Evolutionary conservation across 2,329 filamentous ascomycete species (phyloP).

Genomic region (Nigrospora oryzae): DNA sequence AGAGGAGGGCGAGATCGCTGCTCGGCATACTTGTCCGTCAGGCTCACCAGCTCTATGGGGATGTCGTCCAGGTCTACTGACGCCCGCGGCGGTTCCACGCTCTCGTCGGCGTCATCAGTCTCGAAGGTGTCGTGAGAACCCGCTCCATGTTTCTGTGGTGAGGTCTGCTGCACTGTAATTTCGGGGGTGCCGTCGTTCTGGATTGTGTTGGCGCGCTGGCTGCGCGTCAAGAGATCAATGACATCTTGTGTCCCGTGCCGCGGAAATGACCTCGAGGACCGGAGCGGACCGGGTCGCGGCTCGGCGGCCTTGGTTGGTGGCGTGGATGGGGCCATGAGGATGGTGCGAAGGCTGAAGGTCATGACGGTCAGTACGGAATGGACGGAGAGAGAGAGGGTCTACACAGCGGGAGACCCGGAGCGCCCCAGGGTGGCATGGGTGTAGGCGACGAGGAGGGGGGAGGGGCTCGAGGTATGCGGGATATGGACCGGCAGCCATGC

Average conservation of each 20-base stretch:
- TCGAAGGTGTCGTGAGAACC: constrained; percentile 41
- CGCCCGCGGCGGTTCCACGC: constrained; percentile 35
- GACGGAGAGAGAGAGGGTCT: too few species aligned
- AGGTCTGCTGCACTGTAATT: constrained; percentile 11
- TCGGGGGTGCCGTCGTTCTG: constrained; percentile 27
- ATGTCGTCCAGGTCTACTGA: constrained; percentile 78
- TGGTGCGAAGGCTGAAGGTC: constrained; percentile 1
- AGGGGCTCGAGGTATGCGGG: too few species aligned
- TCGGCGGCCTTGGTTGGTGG: constrained; percentile 13
- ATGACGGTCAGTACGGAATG: neutral
- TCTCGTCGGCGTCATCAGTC: constrained; percentile 34
- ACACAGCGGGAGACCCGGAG: too few species aligned
- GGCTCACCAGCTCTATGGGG: constrained; percentile 84
- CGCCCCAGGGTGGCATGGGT: too few species aligned
- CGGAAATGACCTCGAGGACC: constrained; percentile 17
- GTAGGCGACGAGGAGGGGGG: too few species aligned
- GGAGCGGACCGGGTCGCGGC: constrained; percentile 14
- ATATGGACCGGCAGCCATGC: too few species aligned
- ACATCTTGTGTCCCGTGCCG: constrained; percentile 14
- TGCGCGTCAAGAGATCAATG: constrained; percentile 20
- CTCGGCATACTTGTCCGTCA: constrained; percentile 68
- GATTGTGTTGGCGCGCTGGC: constrained; percentile 39
- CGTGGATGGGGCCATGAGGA: constrained; percentile 15
- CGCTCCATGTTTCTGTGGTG: constrained; percentile 7
- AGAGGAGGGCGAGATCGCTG: neutral